Percentiles rank a stretch among this genome's conserved stretches.
Evolutionary conservation across 257 asterid species (phyloP).

Genomic region (Fraxinus excelsior): DNA sequence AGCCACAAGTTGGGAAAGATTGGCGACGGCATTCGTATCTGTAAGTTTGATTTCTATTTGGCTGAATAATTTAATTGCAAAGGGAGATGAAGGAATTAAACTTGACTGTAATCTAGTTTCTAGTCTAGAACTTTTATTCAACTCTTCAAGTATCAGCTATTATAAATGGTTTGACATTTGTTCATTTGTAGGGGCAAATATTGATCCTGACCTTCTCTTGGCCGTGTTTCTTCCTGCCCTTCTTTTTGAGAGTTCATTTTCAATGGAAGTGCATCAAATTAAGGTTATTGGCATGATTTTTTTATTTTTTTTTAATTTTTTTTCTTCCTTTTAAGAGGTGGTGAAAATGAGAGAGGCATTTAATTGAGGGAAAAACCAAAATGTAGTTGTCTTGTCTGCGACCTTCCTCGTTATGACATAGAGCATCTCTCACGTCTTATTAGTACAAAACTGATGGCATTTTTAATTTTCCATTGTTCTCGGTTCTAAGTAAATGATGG

Average conservation of each 20-base stretch:
- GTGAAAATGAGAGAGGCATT: slow-evolving; percentile 3
- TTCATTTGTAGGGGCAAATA: slow-evolving; percentile 69
- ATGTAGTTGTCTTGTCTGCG: too few relatives aligned
- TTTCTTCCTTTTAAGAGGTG: slow-evolving; percentile 13
- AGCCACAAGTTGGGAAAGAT: slow-evolving; percentile 73
- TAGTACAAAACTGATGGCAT: neutral
- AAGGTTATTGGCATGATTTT: slow-evolving; percentile 53
- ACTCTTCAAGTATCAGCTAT: slow-evolving; percentile 15
- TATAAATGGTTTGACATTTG: slow-evolving; percentile 13
- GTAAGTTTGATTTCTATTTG: slow-evolving; percentile 50
- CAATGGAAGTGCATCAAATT: slow-evolving; percentile 96
- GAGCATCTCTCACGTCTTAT: too few relatives aligned
- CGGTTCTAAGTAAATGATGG: neutral
- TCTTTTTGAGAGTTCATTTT: slow-evolving; percentile 93
- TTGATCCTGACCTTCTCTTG: slow-evolving; percentile 95
- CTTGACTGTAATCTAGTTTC: slow-evolving; percentile 10
- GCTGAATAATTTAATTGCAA: neutral
- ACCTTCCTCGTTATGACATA: too few relatives aligned
- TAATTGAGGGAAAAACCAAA: neutral
- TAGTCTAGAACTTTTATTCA: slow-evolving; percentile 7
- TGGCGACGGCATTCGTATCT: slow-evolving; percentile 86
- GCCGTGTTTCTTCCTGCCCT: slow-evolving; percentile 99
- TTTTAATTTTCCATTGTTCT: neutral
- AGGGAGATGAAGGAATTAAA: neutral
- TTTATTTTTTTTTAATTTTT: slow-evolving; percentile 7